phyloP scores from a whole-genome alignment of 2,329 filamentous ascomycete genomes.

The Dactylellina drechsleri region DNA sequence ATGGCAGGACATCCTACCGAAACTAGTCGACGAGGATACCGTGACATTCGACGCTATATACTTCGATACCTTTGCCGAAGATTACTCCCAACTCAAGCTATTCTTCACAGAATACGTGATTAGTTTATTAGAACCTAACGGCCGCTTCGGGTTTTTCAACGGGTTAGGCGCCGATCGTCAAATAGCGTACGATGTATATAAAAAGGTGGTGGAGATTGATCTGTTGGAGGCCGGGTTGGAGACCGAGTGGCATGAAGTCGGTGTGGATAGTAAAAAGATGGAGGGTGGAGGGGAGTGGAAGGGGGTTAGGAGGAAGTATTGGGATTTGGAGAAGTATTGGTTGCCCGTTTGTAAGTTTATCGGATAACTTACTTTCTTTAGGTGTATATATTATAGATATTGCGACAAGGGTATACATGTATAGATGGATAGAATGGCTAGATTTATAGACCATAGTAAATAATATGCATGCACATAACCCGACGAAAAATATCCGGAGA shows the following conservation, averaged over 20 bases:
- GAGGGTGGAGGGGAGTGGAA: conserved; percentile 75
- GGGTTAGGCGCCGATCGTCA: conserved; percentile 90
- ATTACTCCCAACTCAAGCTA: conserved; percentile 82
- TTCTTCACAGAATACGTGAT: conserved; percentile 92
- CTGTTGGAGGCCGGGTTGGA: conserved; percentile 88
- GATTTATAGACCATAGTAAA: no score
- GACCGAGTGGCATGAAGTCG: conserved; percentile 82
- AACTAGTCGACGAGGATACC: conserved; percentile 73
- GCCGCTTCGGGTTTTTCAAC: conserved; percentile 89
- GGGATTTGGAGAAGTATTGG: conserved; percentile 82
- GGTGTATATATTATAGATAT: no score
- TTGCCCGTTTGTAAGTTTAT: conserved; percentile 80
- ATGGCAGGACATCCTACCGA: conserved; percentile 83
- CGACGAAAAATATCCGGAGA: no score
- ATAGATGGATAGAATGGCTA: no score
- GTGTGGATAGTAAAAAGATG: conserved; percentile 72
- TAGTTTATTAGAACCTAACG: conserved; percentile 75
- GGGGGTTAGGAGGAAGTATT: conserved; percentile 87
- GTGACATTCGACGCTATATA: conserved; percentile 84
- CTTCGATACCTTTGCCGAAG: conserved; percentile 97
- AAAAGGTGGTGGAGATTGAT: conserved; percentile 90
- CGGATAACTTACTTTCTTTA: conserved; percentile 63
- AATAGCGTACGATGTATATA: conserved; percentile 96
- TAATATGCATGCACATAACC: no score
- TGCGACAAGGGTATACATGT: no score